Percentiles rank a stretch among this genome's conserved stretches.
Evolutionary conservation across 1,139 yeast genomes (phyloP).

Genomic region (Candida sp.): DNA sequence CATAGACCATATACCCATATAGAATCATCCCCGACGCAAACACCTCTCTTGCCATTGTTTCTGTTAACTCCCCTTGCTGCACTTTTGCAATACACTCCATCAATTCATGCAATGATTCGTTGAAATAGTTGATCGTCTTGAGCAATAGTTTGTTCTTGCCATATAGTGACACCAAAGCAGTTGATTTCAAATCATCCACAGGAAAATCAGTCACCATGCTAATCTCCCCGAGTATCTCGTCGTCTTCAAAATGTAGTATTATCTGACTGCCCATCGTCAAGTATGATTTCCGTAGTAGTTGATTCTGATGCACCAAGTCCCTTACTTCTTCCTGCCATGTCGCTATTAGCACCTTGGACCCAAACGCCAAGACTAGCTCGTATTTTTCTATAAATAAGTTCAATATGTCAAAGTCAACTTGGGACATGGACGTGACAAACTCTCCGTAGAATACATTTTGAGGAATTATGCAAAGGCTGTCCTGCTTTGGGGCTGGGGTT

Average conservation of each 20-base stretch:
- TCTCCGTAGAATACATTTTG: background rate
- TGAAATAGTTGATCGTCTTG: background rate
- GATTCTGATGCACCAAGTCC: background rate
- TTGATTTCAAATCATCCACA: background rate
- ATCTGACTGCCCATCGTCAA: background rate
- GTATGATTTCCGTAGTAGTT: background rate
- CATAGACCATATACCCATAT: background rate
- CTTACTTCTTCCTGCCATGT: background rate
- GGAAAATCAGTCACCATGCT: background rate
- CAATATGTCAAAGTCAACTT: background rate
- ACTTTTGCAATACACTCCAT: background rate
- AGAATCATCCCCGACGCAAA: background rate
- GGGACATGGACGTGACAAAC: background rate
- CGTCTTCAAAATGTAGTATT: background rate
- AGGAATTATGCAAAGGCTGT: background rate
- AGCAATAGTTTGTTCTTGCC: background rate
- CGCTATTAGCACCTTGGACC: background rate
- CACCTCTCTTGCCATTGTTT: background rate
- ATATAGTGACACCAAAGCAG: background rate
- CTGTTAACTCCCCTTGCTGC: background rate
- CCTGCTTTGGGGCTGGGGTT: background rate
- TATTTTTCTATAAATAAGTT: background rate
- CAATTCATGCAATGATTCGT: background rate
- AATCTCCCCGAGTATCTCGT: background rate
- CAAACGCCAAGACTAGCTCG: background rate